Percentiles rank a stretch among this genome's conserved stretches.
Conservation (phyloP, 1,284 basidiomycete genomes). For the Xerocomus nothofagi region DNA sequence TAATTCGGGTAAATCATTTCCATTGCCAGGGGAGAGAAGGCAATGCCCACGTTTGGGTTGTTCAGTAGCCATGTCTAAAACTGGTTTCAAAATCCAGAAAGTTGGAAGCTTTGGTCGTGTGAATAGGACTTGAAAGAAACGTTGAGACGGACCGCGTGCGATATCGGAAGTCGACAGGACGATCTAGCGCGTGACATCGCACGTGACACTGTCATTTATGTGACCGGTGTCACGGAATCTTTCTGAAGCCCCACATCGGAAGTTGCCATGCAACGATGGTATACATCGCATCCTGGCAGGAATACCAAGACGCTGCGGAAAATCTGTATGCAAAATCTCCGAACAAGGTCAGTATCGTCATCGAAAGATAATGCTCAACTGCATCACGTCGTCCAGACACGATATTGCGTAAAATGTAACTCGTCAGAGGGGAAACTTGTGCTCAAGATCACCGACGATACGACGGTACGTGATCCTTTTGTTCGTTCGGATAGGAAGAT, state of each 20-base stretch:
- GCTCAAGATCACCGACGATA: conserved; percentile 88
- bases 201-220: conserved; percentile 23
- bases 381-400: conserved; percentile 50
- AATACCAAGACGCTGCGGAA: conserved; percentile 84
- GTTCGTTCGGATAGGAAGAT: neutral
- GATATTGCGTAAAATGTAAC: conserved; percentile 89
- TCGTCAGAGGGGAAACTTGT: conserved; percentile 80
- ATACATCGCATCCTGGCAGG: conserved; percentile 82
- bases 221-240: conserved; percentile 16
- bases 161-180: too few relatives aligned
- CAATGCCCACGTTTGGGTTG: conserved; percentile 47
- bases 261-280: conserved; percentile 50
- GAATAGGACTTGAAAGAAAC: neutral
- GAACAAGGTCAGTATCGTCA: conserved; percentile 53
- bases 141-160: neutral
- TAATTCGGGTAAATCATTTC: conserved; percentile 10
- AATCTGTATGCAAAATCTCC: conserved; percentile 78
- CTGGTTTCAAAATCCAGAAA: neutral
- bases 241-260: neutral
- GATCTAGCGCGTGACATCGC: conserved; percentile 23
- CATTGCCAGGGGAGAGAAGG: neutral
- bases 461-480: conserved; percentile 58
- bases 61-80: conserved; percentile 35
- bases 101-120: conserved; percentile 5
- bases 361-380: neutral